Base-by-base conservation (phyloP, 805 yeast species). In the Hermanozyma aechmeae region DNA sequence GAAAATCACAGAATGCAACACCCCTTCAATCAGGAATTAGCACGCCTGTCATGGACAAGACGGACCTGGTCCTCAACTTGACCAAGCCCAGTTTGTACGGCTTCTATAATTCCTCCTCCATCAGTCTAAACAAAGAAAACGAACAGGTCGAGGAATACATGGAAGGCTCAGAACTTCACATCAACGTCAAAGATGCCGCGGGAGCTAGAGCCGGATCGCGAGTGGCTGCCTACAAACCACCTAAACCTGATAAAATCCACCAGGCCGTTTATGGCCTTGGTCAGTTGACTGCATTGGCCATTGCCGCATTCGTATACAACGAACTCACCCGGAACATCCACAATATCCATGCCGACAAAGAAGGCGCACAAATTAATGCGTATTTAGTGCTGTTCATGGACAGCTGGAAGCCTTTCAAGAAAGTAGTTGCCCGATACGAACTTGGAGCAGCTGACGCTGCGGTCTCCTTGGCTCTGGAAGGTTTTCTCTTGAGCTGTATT, bases 401-500 rank as follows among this genome's bases (percentile, higher is more conserved):
- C 29, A 47, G 42, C 15, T 42, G 53, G 29, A 42, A 47, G 31
- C 43, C 50, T 9, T 32, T 41, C 17, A 27, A 26, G n/a, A 26
- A 20, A 16, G 6, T 32, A 6, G 28, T 33, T 6, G 30, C 18
- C 4, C 13, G 25, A 17, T 20, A 29, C 8, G 30, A 16, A n/a
- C 17, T 33, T 27, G 25, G 15, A 6, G 25, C 20, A 7, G 28
- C 39, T 9, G 54, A 51, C 35, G 24, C 24, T 6, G 28, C 42
- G 3, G 30, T 54, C 18, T 51, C 53, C n/a, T 43, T 56, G 28
- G 29, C 72, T 4, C 26, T 73, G 7, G 73, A 73, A 38, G 85
- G 85, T 2, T 42, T 74, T 11, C 34, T 70, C n/a, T 64, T 77
- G 53, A 78, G 82, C n/a, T 47, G 62, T 6, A 43, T 68, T 10